Evolutionary conservation across 2,329 filamentous ascomycete genomes (phyloP), one percentile per base, ranked within the genome.

Genomic region (Colletotrichum graminicola): DNA sequence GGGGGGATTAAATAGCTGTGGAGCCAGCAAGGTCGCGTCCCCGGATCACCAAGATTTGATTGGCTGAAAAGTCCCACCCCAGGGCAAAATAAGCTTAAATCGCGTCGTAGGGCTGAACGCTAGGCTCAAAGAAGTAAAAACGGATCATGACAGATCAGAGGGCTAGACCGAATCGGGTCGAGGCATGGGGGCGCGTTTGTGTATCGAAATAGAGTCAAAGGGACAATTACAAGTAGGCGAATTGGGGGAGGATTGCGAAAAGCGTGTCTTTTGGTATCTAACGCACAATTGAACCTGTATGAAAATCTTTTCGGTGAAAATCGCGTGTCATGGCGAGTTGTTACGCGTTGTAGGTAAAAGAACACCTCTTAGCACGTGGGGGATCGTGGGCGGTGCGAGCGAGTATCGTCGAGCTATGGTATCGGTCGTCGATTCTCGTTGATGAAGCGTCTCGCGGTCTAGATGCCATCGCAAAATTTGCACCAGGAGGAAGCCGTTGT

Each of bases 81-180:
- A 18, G 5, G n/a, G 10, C 1, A 21, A 8, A 8, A 23, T 47
- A 10, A 8, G 0, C n/a, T 18, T 29, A 41, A 1, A 41, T 1
- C 1, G 8, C 10, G 10, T 3, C 1, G 32, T 62, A 62, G 45
- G 60, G 60, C 60, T 62, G 34, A 29, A 7, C 0, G 1, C 18
- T 29, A 62, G 32, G 16, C 34, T 34, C 18, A 51, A 62, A 21
- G 1, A 3, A 10, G 60, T 39, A 49, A 39, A 26, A 26, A 23
- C 23, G 23, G 1, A 16, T 1, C 1, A 16, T 41, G 7, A n/a
- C 2, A 14, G n/a, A 1, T 29, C 4, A 0, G 4, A 0, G 2
- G 8, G 16, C 45, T 51, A 62, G n/a, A 1, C 45, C 43, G 3
- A 16, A 29, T 52, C n/a, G 10, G 32, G 47, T 14, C 12, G 23